A percentile compares a stretch with the other conserved stretches of the same genome.
Conservation (phyloP, 305 asterid species). For the Fraxinus albicans region DNA sequence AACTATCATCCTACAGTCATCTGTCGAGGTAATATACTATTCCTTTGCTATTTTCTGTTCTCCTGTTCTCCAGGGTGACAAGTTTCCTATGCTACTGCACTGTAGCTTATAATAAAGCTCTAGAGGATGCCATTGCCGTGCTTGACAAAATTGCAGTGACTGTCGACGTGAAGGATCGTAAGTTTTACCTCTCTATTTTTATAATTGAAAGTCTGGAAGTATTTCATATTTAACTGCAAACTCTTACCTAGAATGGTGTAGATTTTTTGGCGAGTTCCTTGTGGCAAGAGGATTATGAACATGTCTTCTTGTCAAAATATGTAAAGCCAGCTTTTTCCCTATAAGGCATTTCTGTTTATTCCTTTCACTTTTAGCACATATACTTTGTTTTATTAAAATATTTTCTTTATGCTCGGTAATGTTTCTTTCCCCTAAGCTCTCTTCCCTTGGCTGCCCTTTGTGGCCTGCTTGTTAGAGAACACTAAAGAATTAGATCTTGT, state of each 20-base stretch:
- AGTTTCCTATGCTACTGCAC: constrained; percentile 16
- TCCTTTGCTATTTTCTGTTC: background rate
- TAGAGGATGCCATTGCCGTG: constrained; percentile 81
- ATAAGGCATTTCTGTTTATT: background rate
- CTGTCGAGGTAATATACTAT: constrained; percentile 62
- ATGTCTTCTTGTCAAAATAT: background rate
- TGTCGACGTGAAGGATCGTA: constrained; percentile 83
- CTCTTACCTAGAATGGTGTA: background rate
- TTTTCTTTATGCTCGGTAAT: background rate
- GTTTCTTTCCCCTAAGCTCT: background rate
- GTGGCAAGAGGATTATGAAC: background rate
- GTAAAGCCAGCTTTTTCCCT: background rate
- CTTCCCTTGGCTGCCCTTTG: background rate
- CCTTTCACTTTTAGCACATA: background rate
- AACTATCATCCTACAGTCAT: constrained; percentile 89
- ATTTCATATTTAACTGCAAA: background rate
- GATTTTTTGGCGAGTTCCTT: background rate
- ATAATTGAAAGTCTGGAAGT: background rate
- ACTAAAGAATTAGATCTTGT: background rate
- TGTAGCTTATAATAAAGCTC: constrained; percentile 87
- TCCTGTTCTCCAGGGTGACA: constrained; percentile 14
- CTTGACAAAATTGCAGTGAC: constrained; percentile 89
- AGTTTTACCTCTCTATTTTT: constrained; percentile 35
- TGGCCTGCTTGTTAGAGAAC: background rate
- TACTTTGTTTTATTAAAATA: no score